Evolutionary conservation across 1,139 yeast species (phyloP), one percentile per base, ranked within the genome.

Genomic region (Saccharomyces hybrid): DNA sequence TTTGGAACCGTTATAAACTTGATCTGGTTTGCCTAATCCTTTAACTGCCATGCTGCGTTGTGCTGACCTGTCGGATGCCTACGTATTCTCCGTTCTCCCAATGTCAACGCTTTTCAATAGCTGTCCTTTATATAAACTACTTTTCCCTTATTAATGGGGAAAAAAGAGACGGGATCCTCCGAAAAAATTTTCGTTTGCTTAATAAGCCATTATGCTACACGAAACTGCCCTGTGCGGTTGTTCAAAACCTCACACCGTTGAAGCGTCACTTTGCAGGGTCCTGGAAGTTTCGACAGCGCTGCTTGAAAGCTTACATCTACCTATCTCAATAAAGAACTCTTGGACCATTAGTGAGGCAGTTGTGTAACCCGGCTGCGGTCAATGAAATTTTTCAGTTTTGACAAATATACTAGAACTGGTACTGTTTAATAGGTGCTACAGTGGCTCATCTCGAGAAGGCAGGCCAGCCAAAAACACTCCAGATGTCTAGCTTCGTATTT

Each of bases 21-120:
- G 82, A 70, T 88, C 96, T 31, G 81, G 65, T 67, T 81, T 73
- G 47, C 96, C 96, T 65, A 88, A 76, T 64, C 97, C 96, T 69
- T 83, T 81, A 54, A 86, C 82, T 53, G 88, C 93, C 93, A 86
- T 86, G 11, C 13, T 38, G 44, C 6, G 26, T 20, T 20, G 11
- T 16, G 6, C 13, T 38, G 25, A 20, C 20, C 20, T 20, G 20
- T 20, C 20, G 20, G 20, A 20, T 20, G 20, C 20, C 20, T 20
- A 20, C 20, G 20, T 20, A 20, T 20, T 20, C 20, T 20, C 20
- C 23, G 23, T 20, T 20, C 23, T 23, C 6, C 44, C 44, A 16
- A 20, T 14, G 32, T 2, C 26, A 11, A 16, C 16, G 5, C 28
- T 14, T 3, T 5, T 20, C 20, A 20, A 16, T 16, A 8, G 11